A percentile compares a stretch with the other conserved stretches of the same genome.
Conservation (phyloP, 1,284 basidiomycete species). For the Puccinia novopanici region DNA sequence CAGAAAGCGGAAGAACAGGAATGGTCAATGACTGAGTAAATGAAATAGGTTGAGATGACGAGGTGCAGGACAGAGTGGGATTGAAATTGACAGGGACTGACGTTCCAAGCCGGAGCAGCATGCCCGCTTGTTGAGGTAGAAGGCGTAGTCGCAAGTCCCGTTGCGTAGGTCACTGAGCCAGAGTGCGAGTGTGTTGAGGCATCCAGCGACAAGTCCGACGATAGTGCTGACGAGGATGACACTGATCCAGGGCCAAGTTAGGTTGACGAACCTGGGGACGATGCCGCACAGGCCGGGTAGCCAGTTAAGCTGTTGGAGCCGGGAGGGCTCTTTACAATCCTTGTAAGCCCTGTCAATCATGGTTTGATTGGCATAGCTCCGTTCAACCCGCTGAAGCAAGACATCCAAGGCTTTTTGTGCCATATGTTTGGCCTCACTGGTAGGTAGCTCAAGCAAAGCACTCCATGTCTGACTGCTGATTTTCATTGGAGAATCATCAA, state of each 20-base stretch:
- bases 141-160: conserved; percentile 70
- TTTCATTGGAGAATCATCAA: conserved; percentile 86
- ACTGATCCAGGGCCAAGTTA: conserved; percentile 69
- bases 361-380: too few relatives aligned
- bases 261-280: conserved; percentile 66
- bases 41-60: background rate
- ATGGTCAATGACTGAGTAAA: background rate
- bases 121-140: conserved; percentile 72
- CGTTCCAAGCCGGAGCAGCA: conserved; percentile 75
- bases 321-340: too few relatives aligned
- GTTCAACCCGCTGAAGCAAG: too few relatives aligned
- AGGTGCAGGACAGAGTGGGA: conserved; percentile 14
- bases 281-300: too few relatives aligned
- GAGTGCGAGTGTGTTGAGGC: conserved; percentile 72
- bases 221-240: conserved; percentile 70
- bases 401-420: too few relatives aligned
- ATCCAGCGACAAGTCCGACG: conserved; percentile 71
- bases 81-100: conserved; percentile 60
- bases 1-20: background rate
- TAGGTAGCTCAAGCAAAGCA: conserved; percentile 80
- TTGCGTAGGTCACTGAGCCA: conserved; percentile 73
- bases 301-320: too few relatives aligned
- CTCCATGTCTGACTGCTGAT: conserved; percentile 94
- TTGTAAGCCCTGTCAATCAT: too few relatives aligned
- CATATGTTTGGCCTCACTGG: conserved; percentile 72